Base-by-base conservation (phyloP, 2,329 filamentous ascomycete species). In the Hirsutella minnesotensis region DNA sequence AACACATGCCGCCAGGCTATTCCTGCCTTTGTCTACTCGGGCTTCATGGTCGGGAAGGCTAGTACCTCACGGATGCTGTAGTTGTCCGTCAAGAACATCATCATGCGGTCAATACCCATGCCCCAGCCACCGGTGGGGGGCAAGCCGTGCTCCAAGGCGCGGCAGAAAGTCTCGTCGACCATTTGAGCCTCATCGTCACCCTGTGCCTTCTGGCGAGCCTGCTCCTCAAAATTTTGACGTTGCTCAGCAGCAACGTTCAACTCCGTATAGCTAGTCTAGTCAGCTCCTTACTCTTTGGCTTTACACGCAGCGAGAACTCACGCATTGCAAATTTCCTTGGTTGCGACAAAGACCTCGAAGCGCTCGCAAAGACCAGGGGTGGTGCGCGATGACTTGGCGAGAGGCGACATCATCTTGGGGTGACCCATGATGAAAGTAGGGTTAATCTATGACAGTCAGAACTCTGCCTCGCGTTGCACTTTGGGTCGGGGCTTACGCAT, bases 41-140 rank as follows among this genome's bases (percentile, higher is more conserved):
- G 85, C 78, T 94, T 95, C 86, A 98, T 95, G 69, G 95, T 90
- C 10, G 92, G 92, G 79, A 98, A 98, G 9, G 90, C 81, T 49
- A 96, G 68, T 3, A 96, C 90, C 67, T 98, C 92, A 67, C 92
- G 89, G 63, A 98, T 98, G 54, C 79, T 86, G 70, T 94, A 65
- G 68, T 95, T 86, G 66, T 96, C 80, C 39, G 90, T 95, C 64
- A 96, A 68, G 76, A 94, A 94, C 88, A 94, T 94, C 62, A 88
- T 84, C 63, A 94, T 68, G 47, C 90, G 81, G 69, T 96, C 89
- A 52, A 95, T 92, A 50, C 92, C 92, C 77, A 96, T 86, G 52
- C 89, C 92, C 83, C 86, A 98, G 39, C 92, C 92, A 62, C 86
- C 92, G 1, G 92, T 98, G 0, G 92, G 92, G 5, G 92, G 90